Evolutionary conservation across 1,284 basidiomycete genomes (phyloP), one percentile per base, ranked within the genome.

Genomic region (Leucoagaricus sp.): DNA sequence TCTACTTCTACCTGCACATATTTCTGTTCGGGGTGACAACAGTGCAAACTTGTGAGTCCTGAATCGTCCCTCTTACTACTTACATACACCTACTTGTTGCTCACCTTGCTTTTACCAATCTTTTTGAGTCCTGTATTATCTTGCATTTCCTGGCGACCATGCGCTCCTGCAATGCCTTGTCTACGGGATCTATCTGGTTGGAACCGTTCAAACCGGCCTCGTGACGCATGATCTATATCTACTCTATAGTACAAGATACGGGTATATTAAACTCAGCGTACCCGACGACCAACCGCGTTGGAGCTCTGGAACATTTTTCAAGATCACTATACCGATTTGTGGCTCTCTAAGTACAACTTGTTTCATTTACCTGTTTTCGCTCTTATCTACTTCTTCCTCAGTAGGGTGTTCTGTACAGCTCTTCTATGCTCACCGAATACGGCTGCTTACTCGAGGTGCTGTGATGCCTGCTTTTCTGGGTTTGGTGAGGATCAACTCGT

Each of bases 11-110:
- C n/a, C 51, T 53, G 21, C 29, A 53, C 21, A 36, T 53, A 4
- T 53, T 53, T 45, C 51, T 46, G 13, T 53, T 36, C 36, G 51
- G 51, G 12, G 29, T 53, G 13, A 53, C 51, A 23, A 53, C 51
- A 17, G 42, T 53, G 6, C 51, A 53, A 46, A 53, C 42, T 15
- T 45, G 51, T 53, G 23, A 21, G 44, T n/a, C 19, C 21, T 25
- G 8, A 5, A 6, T 36, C 15, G 15, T 19, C 17, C 10, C 33
- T 45, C n/a, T n/a, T n/a, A n/a, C n/a, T n/a, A n/a, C n/a, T n/a
- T n/a, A n/a, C n/a, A n/a, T n/a, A n/a, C n/a, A n/a, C n/a, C n/a
- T n/a, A n/a, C n/a, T n/a, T n/a, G n/a, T 33, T 5, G 17, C 42
- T 44, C 2, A 17, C 7, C 38, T 12, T 33, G 13, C 15, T 19